Conservation (phyloP, 202 grass and related monocot species). For the Zoysia matrella region DNA sequence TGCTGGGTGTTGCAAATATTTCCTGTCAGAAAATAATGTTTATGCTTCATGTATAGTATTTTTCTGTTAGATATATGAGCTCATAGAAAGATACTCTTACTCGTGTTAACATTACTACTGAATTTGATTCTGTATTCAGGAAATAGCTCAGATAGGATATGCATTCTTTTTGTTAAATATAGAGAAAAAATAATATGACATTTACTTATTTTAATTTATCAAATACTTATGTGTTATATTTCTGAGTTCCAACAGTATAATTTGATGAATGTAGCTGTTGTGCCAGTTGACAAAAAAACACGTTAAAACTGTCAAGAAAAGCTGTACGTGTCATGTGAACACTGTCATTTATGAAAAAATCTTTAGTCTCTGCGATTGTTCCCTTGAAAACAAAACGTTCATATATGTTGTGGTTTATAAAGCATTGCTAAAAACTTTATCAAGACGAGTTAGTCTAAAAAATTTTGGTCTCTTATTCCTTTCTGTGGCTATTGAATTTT, state of each 20-base stretch:
- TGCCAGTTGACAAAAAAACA: background rate
- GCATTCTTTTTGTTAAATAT: background rate
- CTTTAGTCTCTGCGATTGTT: background rate
- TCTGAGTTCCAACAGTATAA: background rate
- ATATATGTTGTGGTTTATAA: background rate
- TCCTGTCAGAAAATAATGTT: background rate
- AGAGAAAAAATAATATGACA: background rate
- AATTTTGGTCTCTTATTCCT: background rate
- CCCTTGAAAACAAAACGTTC: background rate
- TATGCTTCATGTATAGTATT: background rate
- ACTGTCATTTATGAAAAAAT: background rate
- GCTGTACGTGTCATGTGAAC: background rate
- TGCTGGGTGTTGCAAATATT: background rate
- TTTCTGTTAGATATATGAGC: conserved; percentile 11
- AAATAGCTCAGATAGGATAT: conserved; percentile 15
- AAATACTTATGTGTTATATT: background rate
- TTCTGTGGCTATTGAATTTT: background rate
- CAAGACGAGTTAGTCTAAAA: background rate
- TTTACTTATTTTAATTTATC: conserved; percentile 11
- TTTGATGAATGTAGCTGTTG: conserved; percentile 1
- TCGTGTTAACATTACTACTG: background rate
- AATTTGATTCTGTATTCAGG: background rate
- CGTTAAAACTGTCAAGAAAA: conserved; percentile 4
- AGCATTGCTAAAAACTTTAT: background rate
- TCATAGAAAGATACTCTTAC: background rate